These are phyloP conservation scores for Dipodascopsis uninucleata DNA, from an alignment of 805 yeast genomes.

Conservation along the genomic window DNA sequence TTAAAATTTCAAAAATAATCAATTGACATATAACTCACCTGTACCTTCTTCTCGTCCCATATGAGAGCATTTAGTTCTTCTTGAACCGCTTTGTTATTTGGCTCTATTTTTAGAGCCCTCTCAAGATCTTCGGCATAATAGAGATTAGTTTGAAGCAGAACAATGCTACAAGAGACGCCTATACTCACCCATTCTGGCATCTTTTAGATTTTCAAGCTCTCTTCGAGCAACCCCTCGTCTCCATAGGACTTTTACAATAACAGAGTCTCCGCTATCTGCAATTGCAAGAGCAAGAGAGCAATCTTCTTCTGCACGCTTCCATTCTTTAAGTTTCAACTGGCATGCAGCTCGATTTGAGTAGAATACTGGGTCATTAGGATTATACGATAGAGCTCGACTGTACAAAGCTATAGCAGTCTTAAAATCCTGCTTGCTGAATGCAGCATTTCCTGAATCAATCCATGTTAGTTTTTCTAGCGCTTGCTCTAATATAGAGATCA, in stretches of 20 bases:
- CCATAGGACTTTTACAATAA: conserved; percentile 11
- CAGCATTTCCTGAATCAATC: conserved; percentile 47
- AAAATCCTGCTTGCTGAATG: conserved; percentile 47
- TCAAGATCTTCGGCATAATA: conserved; percentile 16
- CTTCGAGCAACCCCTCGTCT: conserved; percentile 15
- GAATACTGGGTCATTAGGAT: conserved; percentile 51
- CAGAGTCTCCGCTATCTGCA: conserved; percentile 1
- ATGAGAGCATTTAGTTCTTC: conserved; percentile 15
- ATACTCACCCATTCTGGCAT: conserved; percentile 12
- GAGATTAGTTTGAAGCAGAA: conserved; percentile 1
- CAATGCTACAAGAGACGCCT: neutral
- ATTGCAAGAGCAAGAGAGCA: conserved; percentile 34
- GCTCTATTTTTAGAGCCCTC: conserved; percentile 14
- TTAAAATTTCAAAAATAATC: neutral
- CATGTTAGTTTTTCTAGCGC: no score
- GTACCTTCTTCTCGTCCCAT: conserved; percentile 15
- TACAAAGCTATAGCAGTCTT: conserved; percentile 52
- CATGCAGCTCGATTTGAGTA: conserved; percentile 70
- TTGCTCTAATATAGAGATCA: no score
- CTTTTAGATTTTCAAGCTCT: conserved; percentile 4
- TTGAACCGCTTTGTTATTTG: conserved; percentile 8
- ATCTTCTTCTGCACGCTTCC: conserved; percentile 48
- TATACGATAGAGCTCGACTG: conserved; percentile 50
- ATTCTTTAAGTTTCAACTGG: conserved; percentile 50
- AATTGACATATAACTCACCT: conserved; percentile 3